These are phyloP conservation scores for Monilinia vaccinii-corymbosi DNA, from an alignment of 2,329 filamentous ascomycete species.

Conservation along the genomic window DNA sequence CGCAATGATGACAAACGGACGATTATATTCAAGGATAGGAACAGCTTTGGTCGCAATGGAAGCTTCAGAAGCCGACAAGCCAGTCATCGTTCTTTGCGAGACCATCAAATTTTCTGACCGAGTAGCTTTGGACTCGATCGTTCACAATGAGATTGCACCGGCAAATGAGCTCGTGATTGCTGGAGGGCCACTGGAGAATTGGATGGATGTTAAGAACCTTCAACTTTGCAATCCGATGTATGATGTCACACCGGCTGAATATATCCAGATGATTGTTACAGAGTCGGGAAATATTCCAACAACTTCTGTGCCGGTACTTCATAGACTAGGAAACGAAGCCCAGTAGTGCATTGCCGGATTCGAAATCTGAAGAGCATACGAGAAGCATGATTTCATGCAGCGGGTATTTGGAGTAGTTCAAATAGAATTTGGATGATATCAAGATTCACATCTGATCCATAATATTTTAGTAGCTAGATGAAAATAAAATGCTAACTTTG, in stretches of 20 bases:
- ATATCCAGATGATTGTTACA: constrained; percentile 81
- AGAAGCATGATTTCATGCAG: neutral
- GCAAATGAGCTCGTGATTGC: constrained; percentile 49
- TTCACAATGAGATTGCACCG: constrained; percentile 85
- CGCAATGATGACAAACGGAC: constrained; percentile 91
- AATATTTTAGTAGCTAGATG: constrained; percentile 14
- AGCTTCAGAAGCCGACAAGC: constrained; percentile 64
- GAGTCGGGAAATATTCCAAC: constrained; percentile 83
- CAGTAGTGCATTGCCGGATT: constrained; percentile 12
- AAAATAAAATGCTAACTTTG: neutral
- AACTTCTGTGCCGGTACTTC: constrained; percentile 71
- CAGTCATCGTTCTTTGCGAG: constrained; percentile 85
- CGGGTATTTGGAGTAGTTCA: neutral
- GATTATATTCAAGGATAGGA: constrained; percentile 78
- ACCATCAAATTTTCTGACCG: constrained; percentile 91
- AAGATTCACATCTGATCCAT: constrained; percentile 11
- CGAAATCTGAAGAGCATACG: neutral
- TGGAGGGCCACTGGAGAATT: constrained; percentile 37
- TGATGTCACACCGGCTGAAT: constrained; percentile 82
- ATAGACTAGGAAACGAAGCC: constrained; percentile 44
- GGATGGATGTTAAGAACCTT: constrained; percentile 49
- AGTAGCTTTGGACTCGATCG: constrained; percentile 84
- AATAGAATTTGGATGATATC: neutral
- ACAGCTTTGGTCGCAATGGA: constrained; percentile 81
- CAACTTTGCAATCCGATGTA: constrained; percentile 72